Percentiles rank a stretch among this genome's conserved stretches.
Evolutionary conservation across 176 grass and related monocot genomes (phyloP).

Genomic region (Saccharum officinarum): DNA sequence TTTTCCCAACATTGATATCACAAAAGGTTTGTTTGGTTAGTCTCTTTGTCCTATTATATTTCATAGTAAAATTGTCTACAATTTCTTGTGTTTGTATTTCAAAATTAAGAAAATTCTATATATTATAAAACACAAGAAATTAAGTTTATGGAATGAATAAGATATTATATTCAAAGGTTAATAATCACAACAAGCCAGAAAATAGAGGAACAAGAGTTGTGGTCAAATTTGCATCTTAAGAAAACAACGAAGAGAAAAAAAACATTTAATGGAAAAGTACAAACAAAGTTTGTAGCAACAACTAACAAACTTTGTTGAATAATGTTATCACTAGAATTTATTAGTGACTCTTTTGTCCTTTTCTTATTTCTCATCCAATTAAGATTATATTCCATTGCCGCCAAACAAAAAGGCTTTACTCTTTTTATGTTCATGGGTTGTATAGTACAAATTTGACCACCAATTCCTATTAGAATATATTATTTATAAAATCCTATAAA

Average conservation of each 20-base stretch:
- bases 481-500: neutral
- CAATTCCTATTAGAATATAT: no score
- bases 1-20: no score
- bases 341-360: neutral
- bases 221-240: neutral
- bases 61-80: no score
- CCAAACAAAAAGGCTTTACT: neutral
- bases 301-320: neutral
- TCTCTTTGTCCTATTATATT: no score
- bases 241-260: neutral
- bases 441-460: neutral
- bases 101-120: no score
- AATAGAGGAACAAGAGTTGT: neutral
- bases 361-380: neutral
- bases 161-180: no score
- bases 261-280: neutral
- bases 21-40: no score
- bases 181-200: no score
- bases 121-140: neutral
- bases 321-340: neutral
- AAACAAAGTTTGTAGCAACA: neutral
- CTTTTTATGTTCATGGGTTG: no score
- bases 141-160: neutral
- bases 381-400: neutral
- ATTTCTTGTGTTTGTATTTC: no score